Base-by-base conservation (phyloP, 1,139 yeast species). In the Casaregolazyma lundiana region DNA sequence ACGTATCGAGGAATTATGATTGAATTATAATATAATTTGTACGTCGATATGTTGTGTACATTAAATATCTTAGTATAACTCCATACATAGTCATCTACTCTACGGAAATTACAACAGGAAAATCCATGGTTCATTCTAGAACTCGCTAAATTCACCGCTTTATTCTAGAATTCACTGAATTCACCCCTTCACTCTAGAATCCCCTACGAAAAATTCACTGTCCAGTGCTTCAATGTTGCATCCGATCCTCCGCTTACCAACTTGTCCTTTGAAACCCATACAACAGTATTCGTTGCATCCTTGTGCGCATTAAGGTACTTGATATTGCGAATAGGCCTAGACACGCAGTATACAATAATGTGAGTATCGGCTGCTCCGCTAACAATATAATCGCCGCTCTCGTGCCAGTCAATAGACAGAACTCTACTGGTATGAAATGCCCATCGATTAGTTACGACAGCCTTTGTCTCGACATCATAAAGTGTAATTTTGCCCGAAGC, bases 401-500 rank as follows among this genome's bases (percentile, higher is more conserved):
- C 65, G 39, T 83, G 76, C 97, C 97, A 92, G 29, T 79, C 68
- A 42, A 94, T 84, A 34, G 83, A 78, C 47, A 78, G 80, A 50
- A 92, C 84, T 49, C 77, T 80, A 48, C 95, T 82, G 2, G 90
- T 84, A 64, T 94, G 97, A 80, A 86, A 90, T 0, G 95, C 84
- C 99, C 99, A 92, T 62, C 97, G 78, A 0, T 94, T 80, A 1
- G 97, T 89, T 40, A 84, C 78, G 6, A 86, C 71, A 6, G 75
- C 60, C 36, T 73, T 77, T 41, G 80, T 80, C 1, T 67, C 65
- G 15, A 78, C 63, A 51, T 80, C 76, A 66, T 80, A 88, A 24
- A 88, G 71, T 11, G 82, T 69, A 55, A 88, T 86, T 63, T 92
- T 92, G 35, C 98, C 98, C 41, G 84, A 71, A 3, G 77, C 72